Evolutionary conservation across 805 yeast genomes (phyloP).

Genomic region (Nakazawaea ambrosiae): DNA sequence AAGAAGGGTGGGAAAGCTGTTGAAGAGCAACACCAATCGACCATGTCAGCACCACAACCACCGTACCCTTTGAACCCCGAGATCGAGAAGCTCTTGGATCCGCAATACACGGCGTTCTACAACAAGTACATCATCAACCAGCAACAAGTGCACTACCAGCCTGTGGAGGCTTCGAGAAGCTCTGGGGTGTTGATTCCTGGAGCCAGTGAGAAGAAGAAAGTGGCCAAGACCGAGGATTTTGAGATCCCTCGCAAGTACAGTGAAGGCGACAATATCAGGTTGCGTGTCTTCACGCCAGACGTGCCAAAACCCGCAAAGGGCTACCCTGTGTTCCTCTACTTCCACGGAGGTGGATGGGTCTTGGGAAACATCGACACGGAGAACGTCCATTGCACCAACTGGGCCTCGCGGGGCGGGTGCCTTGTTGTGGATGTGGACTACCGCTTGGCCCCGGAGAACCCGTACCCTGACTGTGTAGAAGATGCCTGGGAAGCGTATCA

Average conservation of each 20-base stretch:
- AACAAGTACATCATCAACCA: constrained; percentile 17
- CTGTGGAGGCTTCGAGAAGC: constrained; percentile 7
- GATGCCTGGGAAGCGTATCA: constrained; percentile 33
- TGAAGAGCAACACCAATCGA: neutral
- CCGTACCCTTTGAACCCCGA: constrained; percentile 13
- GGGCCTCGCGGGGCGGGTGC: constrained; percentile 28
- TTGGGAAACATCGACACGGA: constrained; percentile 33
- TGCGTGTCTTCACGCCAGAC: constrained; percentile 31
- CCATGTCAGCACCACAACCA: constrained; percentile 5
- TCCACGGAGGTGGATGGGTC: constrained; percentile 42
- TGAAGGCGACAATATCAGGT: constrained; percentile 17
- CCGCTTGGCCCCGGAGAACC: constrained; percentile 42
- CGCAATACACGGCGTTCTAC: constrained; percentile 31
- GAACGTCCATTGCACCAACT: constrained; percentile 34
- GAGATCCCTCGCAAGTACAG: constrained; percentile 27
- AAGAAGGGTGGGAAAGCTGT: too few relatives aligned
- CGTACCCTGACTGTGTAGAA: constrained; percentile 40
- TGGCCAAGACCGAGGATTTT: constrained; percentile 24
- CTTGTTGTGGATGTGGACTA: constrained; percentile 42
- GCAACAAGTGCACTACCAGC: constrained; percentile 17
- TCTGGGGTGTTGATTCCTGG: constrained; percentile 23
- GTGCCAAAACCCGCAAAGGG: constrained; percentile 28
- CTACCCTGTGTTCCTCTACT: constrained; percentile 32
- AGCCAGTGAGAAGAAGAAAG: constrained; percentile 24
- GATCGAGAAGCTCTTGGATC: constrained; percentile 22